A percentile compares a stretch with the other conserved stretches of the same genome.
Conservation (phyloP, 2,329 filamentous ascomycete species). For the Ophiostoma piceae region DNA sequence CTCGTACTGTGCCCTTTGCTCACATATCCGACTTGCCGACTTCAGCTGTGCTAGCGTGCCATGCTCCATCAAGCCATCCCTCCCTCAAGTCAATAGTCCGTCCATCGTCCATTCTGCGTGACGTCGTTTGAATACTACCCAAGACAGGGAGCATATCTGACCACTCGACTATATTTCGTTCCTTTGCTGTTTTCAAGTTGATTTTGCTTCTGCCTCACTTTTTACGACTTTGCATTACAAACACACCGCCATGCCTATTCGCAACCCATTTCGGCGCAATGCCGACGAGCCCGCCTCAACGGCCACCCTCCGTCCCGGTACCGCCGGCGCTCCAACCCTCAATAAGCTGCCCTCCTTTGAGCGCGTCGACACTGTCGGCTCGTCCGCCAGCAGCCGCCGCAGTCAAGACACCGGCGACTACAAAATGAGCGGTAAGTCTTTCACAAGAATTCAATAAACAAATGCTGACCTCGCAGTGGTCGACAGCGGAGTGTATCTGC, state of each 20-base stretch:
- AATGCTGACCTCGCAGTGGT: slow-evolving; percentile 59
- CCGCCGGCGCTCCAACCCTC: slow-evolving; percentile 2
- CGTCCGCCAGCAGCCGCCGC: slow-evolving; percentile 53
- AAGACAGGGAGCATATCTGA: neutral
- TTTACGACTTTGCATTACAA: neutral
- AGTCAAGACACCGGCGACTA: slow-evolving; percentile 64
- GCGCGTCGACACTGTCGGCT: slow-evolving; percentile 57
- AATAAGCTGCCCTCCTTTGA: slow-evolving; percentile 46
- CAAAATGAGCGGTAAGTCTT: slow-evolving; percentile 67
- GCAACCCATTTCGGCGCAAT: slow-evolving; percentile 63
- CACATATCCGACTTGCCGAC: neutral
- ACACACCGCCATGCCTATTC: slow-evolving; percentile 54
- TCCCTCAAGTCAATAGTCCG: neutral
- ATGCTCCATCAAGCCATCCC: neutral
- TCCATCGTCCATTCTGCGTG: neutral
- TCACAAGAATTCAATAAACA: no score
- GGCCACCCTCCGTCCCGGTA: slow-evolving; percentile 10
- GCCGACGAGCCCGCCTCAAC: slow-evolving; percentile 26
- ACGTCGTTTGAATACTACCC: slow-evolving; percentile 5
- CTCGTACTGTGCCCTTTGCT: neutral
- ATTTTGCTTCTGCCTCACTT: neutral
- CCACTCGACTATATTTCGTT: neutral
- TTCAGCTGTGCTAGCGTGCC: slow-evolving; percentile 3
- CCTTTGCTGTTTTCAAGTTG: neutral
- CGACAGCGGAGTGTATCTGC: slow-evolving; percentile 89